Base-by-base conservation (phyloP, 2,329 filamentous ascomycete genomes). In the Penicillium decumbens region DNA sequence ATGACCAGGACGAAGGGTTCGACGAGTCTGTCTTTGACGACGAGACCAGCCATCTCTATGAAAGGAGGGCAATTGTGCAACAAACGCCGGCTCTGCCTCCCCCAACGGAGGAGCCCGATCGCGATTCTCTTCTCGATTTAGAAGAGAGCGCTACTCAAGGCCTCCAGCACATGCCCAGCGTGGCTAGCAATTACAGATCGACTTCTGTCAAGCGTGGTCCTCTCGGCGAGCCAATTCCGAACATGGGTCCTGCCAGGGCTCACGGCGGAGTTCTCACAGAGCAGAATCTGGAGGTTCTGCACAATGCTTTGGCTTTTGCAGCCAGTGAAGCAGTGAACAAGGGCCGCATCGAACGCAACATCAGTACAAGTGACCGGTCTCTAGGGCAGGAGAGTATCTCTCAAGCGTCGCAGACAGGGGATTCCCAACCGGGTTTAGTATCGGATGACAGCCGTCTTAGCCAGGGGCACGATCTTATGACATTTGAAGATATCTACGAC, bases 291-390 rank as follows among this genome's bases (percentile, higher is more conserved):
- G 82, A 83, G 37, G 85, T 82, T 1, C 92, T 96, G 62, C 90
- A 95, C 64, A 86, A 86, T 45, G 89, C 90, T 1, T 77, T 97
- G 4, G 89, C 89, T 1, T 85, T 87, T 41, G 92, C 90, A 6
- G 87, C 89, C 8, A 84, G 86, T 53, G 79, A 85, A 64, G 89
- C 90, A 5, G 86, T 83, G 20, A 82, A 82, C 1, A 85, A 84
- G 32, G 89, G 89, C 2, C 85, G 88, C 49, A 92, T 95, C 59
- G 76, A 81, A 13, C 79, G 88, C 12, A 78, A 80, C 25, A 70
- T 72, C 28, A 81, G 79, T 58, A 67, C 73, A 24, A 75, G 69
- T 46, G 68, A 73, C 66, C 59, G 57, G 15, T 72, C 71, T 1
- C 47, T 67, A 20, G 70, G 63, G 15, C 62, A 63, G 45, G 68